These are phyloP conservation scores for Starmerella apicola DNA, from an alignment of 805 yeast genomes.

Conservation along the genomic window DNA sequence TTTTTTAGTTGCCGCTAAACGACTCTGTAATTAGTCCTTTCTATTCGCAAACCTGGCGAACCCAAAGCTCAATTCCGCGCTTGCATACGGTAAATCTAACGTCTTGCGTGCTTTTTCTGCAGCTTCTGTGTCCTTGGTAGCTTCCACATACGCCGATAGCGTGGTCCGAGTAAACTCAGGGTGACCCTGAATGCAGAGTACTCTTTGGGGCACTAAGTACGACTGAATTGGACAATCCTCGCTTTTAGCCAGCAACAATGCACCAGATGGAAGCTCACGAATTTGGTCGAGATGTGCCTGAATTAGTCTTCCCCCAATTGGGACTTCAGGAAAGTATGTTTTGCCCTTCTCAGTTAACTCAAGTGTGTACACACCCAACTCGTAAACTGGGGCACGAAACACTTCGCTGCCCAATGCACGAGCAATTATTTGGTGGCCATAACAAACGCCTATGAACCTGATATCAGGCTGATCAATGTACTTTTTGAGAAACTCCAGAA, in stretches of 20 bases:
- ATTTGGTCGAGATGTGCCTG: constrained; percentile 54
- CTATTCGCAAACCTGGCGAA: constrained; percentile 6
- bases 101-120: background rate
- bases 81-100: constrained; percentile 1
- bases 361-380: constrained; percentile 48
- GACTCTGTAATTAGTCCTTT: too few species aligned
- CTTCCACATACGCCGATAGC: background rate
- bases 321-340: constrained; percentile 26
- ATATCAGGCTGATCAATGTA: constrained; percentile 12
- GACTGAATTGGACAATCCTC: constrained; percentile 55
- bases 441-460: constrained; percentile 50
- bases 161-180: constrained; percentile 52
- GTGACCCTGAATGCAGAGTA: constrained; percentile 73
- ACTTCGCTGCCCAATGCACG: constrained; percentile 53
- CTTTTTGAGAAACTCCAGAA: constrained; percentile 23
- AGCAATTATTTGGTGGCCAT: constrained; percentile 74
- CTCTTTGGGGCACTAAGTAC: constrained; percentile 19
- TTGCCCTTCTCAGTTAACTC: constrained; percentile 34
- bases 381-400: constrained; percentile 58
- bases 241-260: constrained; percentile 41
- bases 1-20: too few species aligned
- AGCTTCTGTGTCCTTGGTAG: background rate
- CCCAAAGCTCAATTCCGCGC: constrained; percentile 3
- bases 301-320: constrained; percentile 25
- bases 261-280: constrained; percentile 31